Conservation (phyloP, 176 grass and related monocot genomes). For the Carex kokanica region DNA sequence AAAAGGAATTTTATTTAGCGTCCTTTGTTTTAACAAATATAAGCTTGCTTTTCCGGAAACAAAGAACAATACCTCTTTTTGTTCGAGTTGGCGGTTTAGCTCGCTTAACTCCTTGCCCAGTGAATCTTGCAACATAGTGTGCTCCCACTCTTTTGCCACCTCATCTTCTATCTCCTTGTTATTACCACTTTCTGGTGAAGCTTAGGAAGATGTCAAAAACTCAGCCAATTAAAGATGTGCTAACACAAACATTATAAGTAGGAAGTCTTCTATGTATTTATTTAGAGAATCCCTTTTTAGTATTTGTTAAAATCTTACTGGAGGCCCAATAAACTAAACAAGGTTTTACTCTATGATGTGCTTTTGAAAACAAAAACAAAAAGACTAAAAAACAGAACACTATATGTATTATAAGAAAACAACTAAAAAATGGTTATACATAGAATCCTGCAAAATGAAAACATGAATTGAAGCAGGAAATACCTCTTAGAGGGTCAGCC, state of each 20-base stretch:
- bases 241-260: constrained; percentile 9
- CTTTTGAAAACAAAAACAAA: not conserved
- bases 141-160: constrained; percentile 91
- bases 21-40: not conserved
- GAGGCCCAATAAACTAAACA: not conserved
- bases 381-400: not conserved
- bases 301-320: not conserved
- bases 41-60: constrained; percentile 1
- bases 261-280: not conserved
- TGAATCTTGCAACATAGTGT: constrained; percentile 88
- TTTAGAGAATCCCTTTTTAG: not conserved
- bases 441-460: constrained; percentile 23
- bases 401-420: not conserved
- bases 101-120: constrained; percentile 95
- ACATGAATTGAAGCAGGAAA: constrained; percentile 28
- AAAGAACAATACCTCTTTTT: constrained; percentile 76
- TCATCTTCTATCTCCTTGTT: constrained; percentile 92
- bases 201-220: constrained; percentile 13
- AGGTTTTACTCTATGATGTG: not conserved
- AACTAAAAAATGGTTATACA: not conserved
- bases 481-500: constrained; percentile 66
- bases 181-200: constrained; percentile 34
- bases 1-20: constrained; percentile 3
- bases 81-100: constrained; percentile 82
- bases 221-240: constrained; percentile 29